Conservation (phyloP, 1,284 basidiomycete genomes). For the Thecaphora thlaspeos region DNA sequence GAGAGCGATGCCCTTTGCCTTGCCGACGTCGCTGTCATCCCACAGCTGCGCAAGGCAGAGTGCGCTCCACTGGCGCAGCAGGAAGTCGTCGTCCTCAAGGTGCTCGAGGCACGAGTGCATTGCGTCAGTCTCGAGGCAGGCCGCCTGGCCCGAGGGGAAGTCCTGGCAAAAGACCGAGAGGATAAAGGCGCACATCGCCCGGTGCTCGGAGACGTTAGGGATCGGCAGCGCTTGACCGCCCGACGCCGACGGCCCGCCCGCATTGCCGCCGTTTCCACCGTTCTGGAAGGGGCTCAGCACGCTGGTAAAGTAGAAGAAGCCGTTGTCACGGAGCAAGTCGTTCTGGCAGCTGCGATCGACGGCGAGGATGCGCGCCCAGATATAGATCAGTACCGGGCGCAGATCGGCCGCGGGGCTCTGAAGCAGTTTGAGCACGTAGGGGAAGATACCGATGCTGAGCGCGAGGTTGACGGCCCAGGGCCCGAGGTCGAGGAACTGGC, state of each 20-base stretch:
- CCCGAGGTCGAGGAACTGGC: constrained; percentile 94
- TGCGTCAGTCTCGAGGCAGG: constrained; percentile 79
- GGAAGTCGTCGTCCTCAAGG: constrained; percentile 80
- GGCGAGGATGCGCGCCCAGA: constrained; percentile 95
- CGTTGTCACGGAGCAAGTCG: constrained; percentile 75
- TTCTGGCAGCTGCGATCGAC: constrained; percentile 90
- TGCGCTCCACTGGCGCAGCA: constrained; percentile 89
- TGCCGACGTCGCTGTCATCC: constrained; percentile 88
- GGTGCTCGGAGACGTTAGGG: constrained; percentile 91
- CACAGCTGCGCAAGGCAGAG: constrained; percentile 93
- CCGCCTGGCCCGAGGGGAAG: constrained; percentile 79
- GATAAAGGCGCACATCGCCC: constrained; percentile 98
- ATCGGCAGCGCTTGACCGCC: constrained; percentile 60
- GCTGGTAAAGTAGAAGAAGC: constrained; percentile 55
- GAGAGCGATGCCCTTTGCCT: constrained; percentile 76
- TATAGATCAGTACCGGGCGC: constrained; percentile 96
- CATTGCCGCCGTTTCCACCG: constrained; percentile 15
- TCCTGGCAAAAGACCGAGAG: constrained; percentile 88
- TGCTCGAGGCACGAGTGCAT: constrained; percentile 86
- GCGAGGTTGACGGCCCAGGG: constrained; percentile 98
- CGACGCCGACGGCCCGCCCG: background rate
- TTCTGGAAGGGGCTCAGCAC: constrained; percentile 50
- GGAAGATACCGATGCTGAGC: constrained; percentile 97
- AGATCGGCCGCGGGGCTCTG: constrained; percentile 93
- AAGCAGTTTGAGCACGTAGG: constrained; percentile 93